Evolutionary conservation across 2,329 filamentous ascomycete genomes (phyloP), one percentile per base, ranked within the genome.

Genomic region (Colletotrichum sidae): DNA sequence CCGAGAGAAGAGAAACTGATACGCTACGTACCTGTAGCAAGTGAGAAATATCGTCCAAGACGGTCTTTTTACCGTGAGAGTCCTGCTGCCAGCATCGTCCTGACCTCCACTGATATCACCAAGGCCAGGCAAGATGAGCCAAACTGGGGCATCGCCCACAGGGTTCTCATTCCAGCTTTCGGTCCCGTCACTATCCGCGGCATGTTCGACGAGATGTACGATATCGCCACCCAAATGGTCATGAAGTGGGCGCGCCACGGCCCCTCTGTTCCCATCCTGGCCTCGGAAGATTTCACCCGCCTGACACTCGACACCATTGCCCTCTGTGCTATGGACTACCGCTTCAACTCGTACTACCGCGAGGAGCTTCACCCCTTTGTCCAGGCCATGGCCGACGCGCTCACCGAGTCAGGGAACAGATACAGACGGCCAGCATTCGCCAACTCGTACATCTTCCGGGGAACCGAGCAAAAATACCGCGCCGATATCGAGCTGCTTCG

Each of bases 131-230:
- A 42, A 13, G 67, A 60, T 11, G 66, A 71, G 41, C 56, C 58
- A n/a, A 67, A 66, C 53, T 71, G 69, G 68, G 58, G 81, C 34
- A 83, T 90, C 68, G 90, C 91, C 35, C 86, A 92, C 71, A 80
- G 88, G 25, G 78, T 89, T 13, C 78, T 93, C 58, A 84, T 90
- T 71, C 90, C 90, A 0, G 89, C 89, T 2, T 92, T 93, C 73
- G 90, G 90, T 0, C 90, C 90, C 0, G 75, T 92, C 25, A 82
- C 86, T 2, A 92, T 93, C 70, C 83, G 86, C 42, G 77, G 76
- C 17, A 87, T 88, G 85, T 88, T 85, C 65, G 79, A 81, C 69
- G 80, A 83, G 67, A 83, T 83, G 81, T 74, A 81, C 59, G 85
- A 87, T 67, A 80, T 87, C 61, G 80, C 82, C 9, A 77, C 78